These are phyloP conservation scores for Ustanciosporium gigantosporum DNA, from an alignment of 1,284 basidiomycete species.

Conservation along the genomic window DNA sequence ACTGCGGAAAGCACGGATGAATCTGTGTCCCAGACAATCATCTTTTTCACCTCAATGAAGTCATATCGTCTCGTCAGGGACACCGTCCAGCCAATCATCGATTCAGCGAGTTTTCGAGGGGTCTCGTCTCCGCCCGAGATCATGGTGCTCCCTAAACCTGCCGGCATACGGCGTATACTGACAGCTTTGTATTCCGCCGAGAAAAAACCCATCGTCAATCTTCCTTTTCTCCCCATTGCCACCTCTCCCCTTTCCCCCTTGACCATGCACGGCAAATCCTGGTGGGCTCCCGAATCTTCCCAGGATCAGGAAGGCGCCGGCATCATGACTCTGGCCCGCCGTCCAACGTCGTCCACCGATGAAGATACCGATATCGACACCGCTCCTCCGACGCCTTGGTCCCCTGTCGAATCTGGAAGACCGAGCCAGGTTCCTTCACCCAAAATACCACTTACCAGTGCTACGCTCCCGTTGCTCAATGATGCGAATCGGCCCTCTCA, in stretches of 20 bases:
- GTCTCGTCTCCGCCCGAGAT: conserved; percentile 42
- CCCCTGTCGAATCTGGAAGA: conserved; percentile 6
- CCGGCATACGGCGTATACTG: conserved; percentile 33
- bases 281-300: conserved; percentile 21
- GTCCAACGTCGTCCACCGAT: conserved; percentile 8
- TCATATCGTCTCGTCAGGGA: conserved; percentile 38
- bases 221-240: conserved; percentile 84
- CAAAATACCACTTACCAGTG: conserved; percentile 14
- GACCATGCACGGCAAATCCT: conserved; percentile 12
- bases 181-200: conserved; percentile 41
- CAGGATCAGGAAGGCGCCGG: conserved; percentile 9
- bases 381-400: conserved; percentile 20
- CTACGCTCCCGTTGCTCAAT: conserved; percentile 6
- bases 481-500: background rate
- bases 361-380: conserved; percentile 18
- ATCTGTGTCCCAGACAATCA: conserved; percentile 39
- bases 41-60: conserved; percentile 46
- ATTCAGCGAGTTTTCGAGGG: conserved; percentile 34
- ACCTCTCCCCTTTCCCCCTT: conserved; percentile 71
- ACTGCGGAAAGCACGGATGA: conserved; percentile 5
- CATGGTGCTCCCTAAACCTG: conserved; percentile 48
- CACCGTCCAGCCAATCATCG: conserved; percentile 43
- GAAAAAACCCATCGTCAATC: conserved; percentile 73
- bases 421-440: background rate
- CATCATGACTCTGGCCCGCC: conserved; percentile 21